These are phyloP conservation scores for Euphorbia pulcherrima DNA, from an alignment of 345 rosid species.

Conservation along the genomic window DNA sequence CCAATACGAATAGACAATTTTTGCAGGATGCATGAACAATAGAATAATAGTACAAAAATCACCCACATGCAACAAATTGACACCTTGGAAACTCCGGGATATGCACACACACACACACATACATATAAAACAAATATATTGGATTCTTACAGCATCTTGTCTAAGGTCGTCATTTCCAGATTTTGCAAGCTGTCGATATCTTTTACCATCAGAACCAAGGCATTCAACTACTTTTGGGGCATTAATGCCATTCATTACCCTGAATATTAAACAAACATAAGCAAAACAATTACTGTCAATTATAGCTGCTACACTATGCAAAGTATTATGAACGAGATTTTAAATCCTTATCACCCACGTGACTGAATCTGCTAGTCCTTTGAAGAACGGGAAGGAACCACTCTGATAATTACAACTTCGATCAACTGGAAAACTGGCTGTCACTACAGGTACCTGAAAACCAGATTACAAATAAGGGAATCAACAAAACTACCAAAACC, in stretches of 20 bases:
- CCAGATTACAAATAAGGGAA: conserved; percentile 17
- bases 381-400: conserved; percentile 83
- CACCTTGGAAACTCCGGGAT: not conserved
- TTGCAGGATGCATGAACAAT: not conserved
- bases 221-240: conserved; percentile 96
- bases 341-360: conserved; percentile 40
- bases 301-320: conserved; percentile 13
- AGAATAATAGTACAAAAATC: too few relatives aligned
- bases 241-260: conserved; percentile 94
- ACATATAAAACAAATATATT: not conserved
- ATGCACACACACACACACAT: not conserved
- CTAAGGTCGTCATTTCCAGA: conserved; percentile 97
- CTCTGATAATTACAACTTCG: conserved; percentile 65
- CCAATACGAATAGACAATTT: too few relatives aligned
- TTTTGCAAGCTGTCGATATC: conserved; percentile 90
- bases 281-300: conserved; percentile 9
- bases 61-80: too few relatives aligned
- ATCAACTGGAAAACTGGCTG: conserved; percentile 78
- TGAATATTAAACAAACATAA: conserved; percentile 27
- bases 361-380: conserved; percentile 73
- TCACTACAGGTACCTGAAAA: conserved; percentile 86
- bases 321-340: conserved; percentile 10
- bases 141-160: conserved; percentile 87
- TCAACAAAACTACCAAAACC: too few relatives aligned
- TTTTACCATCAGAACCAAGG: conserved; percentile 83